phyloP scores from a whole-genome alignment of 2,329 filamentous ascomycete genomes.

The Ustilaginoidea virens region DNA sequence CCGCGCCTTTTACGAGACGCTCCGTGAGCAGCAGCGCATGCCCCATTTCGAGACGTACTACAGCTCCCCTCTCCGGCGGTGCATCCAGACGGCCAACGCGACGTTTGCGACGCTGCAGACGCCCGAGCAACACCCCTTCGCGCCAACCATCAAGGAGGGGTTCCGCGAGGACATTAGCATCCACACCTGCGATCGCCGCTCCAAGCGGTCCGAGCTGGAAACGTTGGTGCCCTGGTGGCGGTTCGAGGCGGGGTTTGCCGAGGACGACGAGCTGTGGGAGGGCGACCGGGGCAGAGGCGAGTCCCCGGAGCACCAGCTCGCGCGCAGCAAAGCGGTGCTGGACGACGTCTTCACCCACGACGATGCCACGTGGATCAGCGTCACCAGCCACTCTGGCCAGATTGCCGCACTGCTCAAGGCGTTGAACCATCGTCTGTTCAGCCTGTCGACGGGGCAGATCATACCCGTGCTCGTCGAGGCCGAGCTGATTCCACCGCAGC shows the following conservation, averaged over 20 bases:
- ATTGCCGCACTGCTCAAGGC: constrained; percentile 36
- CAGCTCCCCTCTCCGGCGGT: constrained; percentile 46
- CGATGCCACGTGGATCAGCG: constrained; percentile 37
- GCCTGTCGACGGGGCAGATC: constrained; percentile 48
- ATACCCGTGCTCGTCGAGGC: constrained; percentile 53
- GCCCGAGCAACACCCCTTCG: constrained; percentile 34
- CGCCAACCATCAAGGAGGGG: constrained; percentile 46
- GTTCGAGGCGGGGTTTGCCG: constrained; percentile 46
- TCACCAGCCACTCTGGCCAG: constrained; percentile 45
- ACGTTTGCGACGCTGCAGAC: constrained; percentile 42
- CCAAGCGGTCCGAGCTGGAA: constrained; percentile 36
- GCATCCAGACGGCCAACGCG: constrained; percentile 43
- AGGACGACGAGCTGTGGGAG: constrained; percentile 33
- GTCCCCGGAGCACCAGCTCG: constrained; percentile 30
- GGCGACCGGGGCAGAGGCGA: constrained; percentile 24
- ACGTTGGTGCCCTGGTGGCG: constrained; percentile 33
- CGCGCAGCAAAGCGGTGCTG: constrained; percentile 30
- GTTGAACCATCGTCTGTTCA: constrained; percentile 45
- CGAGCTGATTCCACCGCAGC: constrained; percentile 21
- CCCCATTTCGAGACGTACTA: constrained; percentile 50
- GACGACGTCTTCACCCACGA: constrained; percentile 42
- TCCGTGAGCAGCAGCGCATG: constrained; percentile 36
- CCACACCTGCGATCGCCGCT: constrained; percentile 53
- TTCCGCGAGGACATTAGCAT: constrained; percentile 51
- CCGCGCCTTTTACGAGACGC: constrained; percentile 40